phyloP scores from a whole-genome alignment of 2,329 filamentous ascomycete genomes.

The Fusarium anguioides region DNA sequence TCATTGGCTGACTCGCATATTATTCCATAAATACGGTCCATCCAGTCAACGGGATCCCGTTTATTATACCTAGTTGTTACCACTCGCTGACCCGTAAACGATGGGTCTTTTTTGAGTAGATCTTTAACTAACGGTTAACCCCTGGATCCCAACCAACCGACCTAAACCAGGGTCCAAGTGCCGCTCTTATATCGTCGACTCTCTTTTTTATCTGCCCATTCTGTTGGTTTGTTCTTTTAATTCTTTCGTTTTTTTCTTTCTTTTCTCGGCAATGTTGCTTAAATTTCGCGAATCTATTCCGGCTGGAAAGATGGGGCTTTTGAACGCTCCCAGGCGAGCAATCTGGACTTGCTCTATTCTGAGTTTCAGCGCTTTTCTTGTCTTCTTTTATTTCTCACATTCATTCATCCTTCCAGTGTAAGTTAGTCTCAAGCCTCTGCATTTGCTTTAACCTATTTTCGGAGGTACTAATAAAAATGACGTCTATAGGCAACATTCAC shows the following conservation, averaged over 20 bases:
- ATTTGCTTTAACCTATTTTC: fast-evolving
- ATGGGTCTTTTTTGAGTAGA: background rate
- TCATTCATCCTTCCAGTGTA: background rate
- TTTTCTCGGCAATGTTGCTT: background rate
- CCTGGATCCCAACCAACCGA: background rate
- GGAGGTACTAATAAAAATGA: background rate
- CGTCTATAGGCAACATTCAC: background rate
- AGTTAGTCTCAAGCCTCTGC: fast-evolving
- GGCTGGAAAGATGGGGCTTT: background rate
- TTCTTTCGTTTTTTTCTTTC: background rate
- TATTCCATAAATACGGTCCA: background rate
- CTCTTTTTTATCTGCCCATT: background rate
- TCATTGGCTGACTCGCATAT: background rate
- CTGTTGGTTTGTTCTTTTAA: background rate
- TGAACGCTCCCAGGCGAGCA: background rate
- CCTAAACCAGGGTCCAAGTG: background rate
- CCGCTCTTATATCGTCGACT: background rate
- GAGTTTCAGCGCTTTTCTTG: background rate
- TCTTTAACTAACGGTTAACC: background rate
- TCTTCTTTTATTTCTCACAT: background rate
- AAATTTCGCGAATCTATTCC: background rate
- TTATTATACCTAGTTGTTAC: too few relatives aligned
- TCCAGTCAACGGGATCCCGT: too few relatives aligned
- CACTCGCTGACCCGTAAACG: too few relatives aligned
- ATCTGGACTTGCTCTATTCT: background rate